Evolutionary conservation across 2,329 filamentous ascomycete genomes (phyloP), one percentile per base, ranked within the genome.

Genomic region (Rhinocladiella mackenziei): DNA sequence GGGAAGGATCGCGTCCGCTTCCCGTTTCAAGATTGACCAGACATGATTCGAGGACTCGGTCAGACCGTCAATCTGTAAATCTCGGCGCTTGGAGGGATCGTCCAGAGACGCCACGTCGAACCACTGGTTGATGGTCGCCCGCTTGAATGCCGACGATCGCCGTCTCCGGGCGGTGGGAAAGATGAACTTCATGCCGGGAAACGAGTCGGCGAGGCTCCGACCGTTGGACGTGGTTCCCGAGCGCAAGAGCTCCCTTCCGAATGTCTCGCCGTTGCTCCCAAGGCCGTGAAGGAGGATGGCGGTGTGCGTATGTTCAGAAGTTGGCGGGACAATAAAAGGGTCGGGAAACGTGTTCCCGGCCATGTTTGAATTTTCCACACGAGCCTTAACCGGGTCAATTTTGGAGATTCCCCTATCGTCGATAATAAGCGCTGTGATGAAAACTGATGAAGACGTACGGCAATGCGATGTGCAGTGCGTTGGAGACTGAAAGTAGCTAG

Each of bases 131-230:
- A 76, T 65, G 8, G 62, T 59, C 0, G 64, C 60, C 2, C 67
- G 64, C 5, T 70, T 65, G 31, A 73, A 69, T 2, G 65, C 61
- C 1, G 58, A 65, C 0, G 74, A 68, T 7, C 71, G 68, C 0
- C 71, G 64, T 9, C 66, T 67, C 5, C 59, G 64, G 0, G 75
- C 66, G 0, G 73, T 76, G 0, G 74, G 75, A 43, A 77, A 77
- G 29, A 78, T 58, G 43, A 75, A 76, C 45, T 69, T 71, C 1
- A 67, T 64, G 7, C 64, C 55, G 3, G 51, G 55, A 38, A 58
- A 56, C 13, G 15, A 34, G 28, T 41, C 38, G 5, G 26, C 8
- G 17, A 41, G 29, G 26, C 10, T 38, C 34, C 8, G 34, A 23
- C 34, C 17, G 22, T 19, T 38, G 8, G 34, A 25, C 8, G 17